These are phyloP conservation scores for Calendula officinalis DNA, from an alignment of 129 eudicot genomes.

Conservation along the genomic window DNA sequence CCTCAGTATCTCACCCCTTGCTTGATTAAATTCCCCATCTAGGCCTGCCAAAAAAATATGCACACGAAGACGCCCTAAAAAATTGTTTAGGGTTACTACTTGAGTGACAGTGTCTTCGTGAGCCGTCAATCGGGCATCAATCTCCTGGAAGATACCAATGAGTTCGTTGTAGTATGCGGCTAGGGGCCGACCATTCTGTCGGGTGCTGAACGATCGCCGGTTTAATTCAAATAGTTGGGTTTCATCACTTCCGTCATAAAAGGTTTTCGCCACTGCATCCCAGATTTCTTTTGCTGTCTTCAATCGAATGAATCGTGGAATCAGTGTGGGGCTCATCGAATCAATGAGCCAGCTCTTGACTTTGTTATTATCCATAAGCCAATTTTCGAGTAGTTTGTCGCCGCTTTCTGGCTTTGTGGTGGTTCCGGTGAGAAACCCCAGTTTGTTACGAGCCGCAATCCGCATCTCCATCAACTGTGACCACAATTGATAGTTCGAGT, in stretches of 20 bases:
- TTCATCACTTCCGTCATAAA: constrained; percentile 8
- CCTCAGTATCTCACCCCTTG: constrained; percentile 11
- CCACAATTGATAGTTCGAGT: constrained; percentile 20
- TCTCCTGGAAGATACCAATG: constrained; percentile 11
- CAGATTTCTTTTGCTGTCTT: constrained; percentile 16
- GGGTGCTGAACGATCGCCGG: constrained; percentile 15
- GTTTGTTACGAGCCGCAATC: constrained; percentile 22
- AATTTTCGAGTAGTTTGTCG: neutral
- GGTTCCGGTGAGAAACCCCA: constrained; percentile 11
- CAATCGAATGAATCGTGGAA: constrained; percentile 13
- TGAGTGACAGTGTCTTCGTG: neutral
- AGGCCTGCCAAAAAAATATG: constrained; percentile 17
- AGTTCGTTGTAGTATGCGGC: constrained; percentile 17
- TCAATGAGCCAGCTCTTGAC: constrained; percentile 13
- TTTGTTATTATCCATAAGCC: neutral
- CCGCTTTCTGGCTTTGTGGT: neutral
- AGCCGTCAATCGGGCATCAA: neutral
- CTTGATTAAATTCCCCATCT: constrained; percentile 15
- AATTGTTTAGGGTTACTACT: neutral
- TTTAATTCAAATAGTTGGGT: constrained; percentile 18
- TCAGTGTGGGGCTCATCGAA: constrained; percentile 20
- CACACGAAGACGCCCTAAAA: constrained; percentile 6
- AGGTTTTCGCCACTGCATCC: constrained; percentile 17
- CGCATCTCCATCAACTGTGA: constrained; percentile 25
- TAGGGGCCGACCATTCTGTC: constrained; percentile 13